A percentile compares a stretch with the other conserved stretches of the same genome.
Evolutionary conservation across 441 rosid species (phyloP).

Genomic region (Gossypium armourianum): DNA sequence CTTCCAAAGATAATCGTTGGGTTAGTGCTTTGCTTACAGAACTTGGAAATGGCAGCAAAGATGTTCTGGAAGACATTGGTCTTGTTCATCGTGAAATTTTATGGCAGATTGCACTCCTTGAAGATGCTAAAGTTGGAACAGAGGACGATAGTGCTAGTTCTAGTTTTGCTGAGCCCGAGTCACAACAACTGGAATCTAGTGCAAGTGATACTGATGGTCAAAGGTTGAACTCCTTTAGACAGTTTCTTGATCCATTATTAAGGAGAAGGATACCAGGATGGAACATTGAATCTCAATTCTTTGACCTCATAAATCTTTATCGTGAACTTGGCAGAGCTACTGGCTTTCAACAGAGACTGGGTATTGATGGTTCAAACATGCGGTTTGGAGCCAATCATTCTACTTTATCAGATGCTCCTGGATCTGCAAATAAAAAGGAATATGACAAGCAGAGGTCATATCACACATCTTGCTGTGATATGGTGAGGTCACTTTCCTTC

Average conservation of each 20-base stretch:
- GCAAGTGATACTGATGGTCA: conserved; percentile 58
- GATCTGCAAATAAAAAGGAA: conserved; percentile 41
- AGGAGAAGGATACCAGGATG: conserved; percentile 82
- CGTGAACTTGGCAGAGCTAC: conserved; percentile 80
- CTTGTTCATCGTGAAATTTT: conserved; percentile 69
- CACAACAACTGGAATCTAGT: conserved; percentile 37
- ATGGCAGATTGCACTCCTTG: conserved; percentile 83
- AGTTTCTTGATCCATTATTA: conserved; percentile 80
- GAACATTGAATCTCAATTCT: conserved; percentile 80
- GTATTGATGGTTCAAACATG: conserved; percentile 36
- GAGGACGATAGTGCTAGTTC: conserved; percentile 41
- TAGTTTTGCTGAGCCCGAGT: conserved; percentile 34
- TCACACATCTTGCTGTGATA: conserved; percentile 83
- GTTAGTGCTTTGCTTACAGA: conserved; percentile 80
- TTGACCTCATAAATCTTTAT: conserved; percentile 82
- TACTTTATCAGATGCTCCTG: conserved; percentile 43
- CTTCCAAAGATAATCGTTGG: conserved; percentile 94
- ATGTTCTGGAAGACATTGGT: conserved; percentile 81
- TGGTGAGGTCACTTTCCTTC: conserved; percentile 75
- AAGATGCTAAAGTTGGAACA: conserved; percentile 59
- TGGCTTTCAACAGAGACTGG: conserved; percentile 60
- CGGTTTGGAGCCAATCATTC: conserved; percentile 40
- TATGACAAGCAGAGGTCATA: conserved; percentile 64
- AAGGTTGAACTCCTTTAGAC: conserved; percentile 77
- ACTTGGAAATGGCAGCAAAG: conserved; percentile 74